Evolutionary conservation across 768 basidiomycete species (phyloP), one percentile per base, ranked within the genome.

Genomic region (Boletales sp.): DNA sequence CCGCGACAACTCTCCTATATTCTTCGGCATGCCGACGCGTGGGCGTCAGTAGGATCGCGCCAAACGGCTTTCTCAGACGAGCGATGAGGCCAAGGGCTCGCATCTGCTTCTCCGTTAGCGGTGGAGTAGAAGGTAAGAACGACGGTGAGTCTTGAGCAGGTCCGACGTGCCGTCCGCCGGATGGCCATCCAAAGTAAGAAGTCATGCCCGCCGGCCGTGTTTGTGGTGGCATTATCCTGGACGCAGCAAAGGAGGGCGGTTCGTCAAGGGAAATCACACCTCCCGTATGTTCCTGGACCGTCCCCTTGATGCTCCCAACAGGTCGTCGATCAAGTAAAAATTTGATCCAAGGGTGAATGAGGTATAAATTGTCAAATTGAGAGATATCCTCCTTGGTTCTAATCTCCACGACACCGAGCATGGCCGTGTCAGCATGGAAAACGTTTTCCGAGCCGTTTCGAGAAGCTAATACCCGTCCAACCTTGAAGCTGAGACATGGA

Each of bases 321-420:
- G 41, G 45, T 9, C 30, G 48, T 5, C 39, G 30, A 17, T 48
- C 35, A 1, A 59, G 51, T 12, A 60, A 50, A 24, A 47, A 45
- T 31, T 55, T 40, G 11, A 60, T 40, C 58, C 55, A 60, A 1
- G 58, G 58, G n/a, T 60, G 58, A 24, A 47, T 34, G 9, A 59
- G 49, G 19, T 27, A 40, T 2, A 60, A 45, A 12, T 44, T 18
- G 0, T 44, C 34, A 0, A 44, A 29, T 40, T 18, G n/a, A 7
- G 54, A 49, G n/a, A 60, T 46, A 34, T 58, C 43, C 1, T 56
- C 48, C 6, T 5, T n/a, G 1, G 24, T 27, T 27, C 24, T 27
- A 5, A 27, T 27, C 24, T 27, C 24, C 24, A 6, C 24, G 7
- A 27, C 7, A 27, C 24, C 24, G 24, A 27, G 24, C 4, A 6